Evolutionary conservation across 169 alveolate genomes (phyloP), one percentile per base, ranked within the genome.

Genomic region (Plasmodium gallinaceum): DNA sequence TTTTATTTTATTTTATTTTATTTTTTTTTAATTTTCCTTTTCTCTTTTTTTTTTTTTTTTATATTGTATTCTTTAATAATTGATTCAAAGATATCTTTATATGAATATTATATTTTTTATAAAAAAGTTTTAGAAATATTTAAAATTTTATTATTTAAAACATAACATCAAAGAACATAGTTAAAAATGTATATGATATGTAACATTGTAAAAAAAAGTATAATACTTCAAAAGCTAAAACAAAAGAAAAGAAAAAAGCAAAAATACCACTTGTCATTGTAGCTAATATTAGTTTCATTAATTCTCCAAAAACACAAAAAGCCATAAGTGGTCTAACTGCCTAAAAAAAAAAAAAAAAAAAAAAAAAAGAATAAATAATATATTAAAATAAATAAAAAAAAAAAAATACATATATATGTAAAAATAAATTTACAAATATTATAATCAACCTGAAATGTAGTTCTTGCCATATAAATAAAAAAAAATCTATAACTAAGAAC

Each of bases 301-400:
- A 90, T 73, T 95, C 97, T 3, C 97, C 97, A 71, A 95, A 95
- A 24, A 95, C 97, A 69, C 97, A 92, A 62, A 95, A 95, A 14
- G 97, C 97, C 88, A 95, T 93, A 87, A 95, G 76, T 18, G 97
- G 97, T 18, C 97, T 93, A n/a, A 95, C 97, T 4, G 97, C 97
- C 97, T 95, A 64, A 60, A 73, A 54, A 42, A 42, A 45, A 43
- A 51, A 46, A 72, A 42, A 26, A 45, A n/a, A n/a, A n/a, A n/a
- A n/a, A n/a, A 51, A 14, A 52, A 54, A 20, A n/a, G n/a, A 10
- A 46, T 22, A 0, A 16, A 43, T 6, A 24, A 32, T 12, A 54
- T 3, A 5, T 20, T 7, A 39, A 42, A 42, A 39, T 9, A 71
- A n/a, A 58, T 6, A 54, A 39, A 10, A 14, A 52, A 12, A 24